Conservation (phyloP, 2,329 filamentous ascomycete species). For the Aspergillus tanneri region DNA sequence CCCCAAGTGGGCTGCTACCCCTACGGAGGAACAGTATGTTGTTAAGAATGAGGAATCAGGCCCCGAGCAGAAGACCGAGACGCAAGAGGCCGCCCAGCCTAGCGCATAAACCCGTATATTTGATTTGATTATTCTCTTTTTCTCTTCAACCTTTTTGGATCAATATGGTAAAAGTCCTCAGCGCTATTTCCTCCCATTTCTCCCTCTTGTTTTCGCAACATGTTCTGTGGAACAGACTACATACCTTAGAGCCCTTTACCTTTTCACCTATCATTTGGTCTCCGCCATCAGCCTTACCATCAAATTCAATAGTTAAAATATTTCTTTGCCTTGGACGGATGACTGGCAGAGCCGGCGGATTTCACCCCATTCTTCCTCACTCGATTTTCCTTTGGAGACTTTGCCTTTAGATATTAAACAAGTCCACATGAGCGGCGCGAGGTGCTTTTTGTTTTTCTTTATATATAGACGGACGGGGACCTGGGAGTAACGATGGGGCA, state of each 20-base stretch:
- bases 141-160: conserved; percentile 16
- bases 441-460: conserved; percentile 9
- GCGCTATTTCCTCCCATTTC: conserved; percentile 11
- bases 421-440: conserved; percentile 16
- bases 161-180: conserved; percentile 18
- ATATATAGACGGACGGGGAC: conserved; percentile 16
- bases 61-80: conserved; percentile 30
- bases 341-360: not conserved
- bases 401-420: conserved; percentile 17
- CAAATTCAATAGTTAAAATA: conserved; percentile 6
- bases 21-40: conserved; percentile 29
- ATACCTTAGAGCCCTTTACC: not conserved
- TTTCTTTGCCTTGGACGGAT: not conserved
- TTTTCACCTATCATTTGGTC: not conserved
- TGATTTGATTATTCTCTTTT: conserved; percentile 13
- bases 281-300: not conserved
- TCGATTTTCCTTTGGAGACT: not conserved
- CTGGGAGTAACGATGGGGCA: conserved; percentile 8
- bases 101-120: conserved; percentile 29
- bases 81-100: conserved; percentile 26
- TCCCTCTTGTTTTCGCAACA: conserved; percentile 10
- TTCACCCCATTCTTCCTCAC: not conserved
- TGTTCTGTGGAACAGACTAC: conserved; percentile 7
- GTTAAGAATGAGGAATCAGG: conserved; percentile 28
- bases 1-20: conserved; percentile 44